Evolutionary conservation across 805 yeast species (phyloP), one percentile per base, ranked within the genome.

Genomic region (Saturnispora ahearnii): DNA sequence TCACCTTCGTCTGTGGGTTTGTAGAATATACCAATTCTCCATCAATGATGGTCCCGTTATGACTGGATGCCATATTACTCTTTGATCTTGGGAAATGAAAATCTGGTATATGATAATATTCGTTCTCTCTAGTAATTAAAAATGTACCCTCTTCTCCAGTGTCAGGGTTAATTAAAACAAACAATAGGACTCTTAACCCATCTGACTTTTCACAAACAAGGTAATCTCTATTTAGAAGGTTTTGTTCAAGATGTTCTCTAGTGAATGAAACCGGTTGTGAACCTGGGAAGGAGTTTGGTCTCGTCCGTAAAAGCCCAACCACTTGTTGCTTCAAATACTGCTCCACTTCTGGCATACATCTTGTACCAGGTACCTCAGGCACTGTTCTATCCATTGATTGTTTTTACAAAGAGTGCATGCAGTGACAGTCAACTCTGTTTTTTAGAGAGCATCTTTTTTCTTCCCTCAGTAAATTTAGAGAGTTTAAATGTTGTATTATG

Each of bases 141-240:
- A 89, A 93, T 7, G 88, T 86, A 3, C 95, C 91, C 63, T 93
- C 98, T 44, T 87, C 91, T 29, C 80, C 81, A 6, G 81, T 78
- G 12, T 84, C 83, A 49, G 82, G 66, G 55, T 78, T 69, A 7
- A 77, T 68, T 29, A 85, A 66, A 4, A 82, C 74, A 47, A 84
- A 74, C 73, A 93, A 72, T 48, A 93, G 69, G 51, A 95, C 88
- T 48, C 99, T 72, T 45, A 91, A 70, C 0, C 99, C 99, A 66
- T 93, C 99, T 0, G 93, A 79, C 63, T 93, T 93, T 61, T 93
- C 99, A 69, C 99, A 95, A 0, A 93, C 99, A 57, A 81, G 82
- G 62, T 90, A 93, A 60, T 95, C 98, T 51, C 82, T 81, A 3
- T 73, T 67, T 61, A 75, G 62, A 44, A 93, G 69, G 32, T 81